phyloP scores from a whole-genome alignment of 768 basidiomycete genomes.

The Amanita molliuscula region DNA sequence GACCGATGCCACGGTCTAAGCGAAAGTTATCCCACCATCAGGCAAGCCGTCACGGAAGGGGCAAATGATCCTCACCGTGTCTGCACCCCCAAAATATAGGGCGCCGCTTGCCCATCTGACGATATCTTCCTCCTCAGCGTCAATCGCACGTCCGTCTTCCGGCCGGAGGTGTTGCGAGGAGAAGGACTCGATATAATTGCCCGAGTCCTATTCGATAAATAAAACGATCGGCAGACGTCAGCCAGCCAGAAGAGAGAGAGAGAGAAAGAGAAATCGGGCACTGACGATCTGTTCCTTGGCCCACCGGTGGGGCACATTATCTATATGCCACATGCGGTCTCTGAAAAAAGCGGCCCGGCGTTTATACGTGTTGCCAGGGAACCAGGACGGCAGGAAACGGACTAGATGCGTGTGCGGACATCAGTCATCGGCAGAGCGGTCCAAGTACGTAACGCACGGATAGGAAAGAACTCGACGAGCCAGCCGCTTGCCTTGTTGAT shows the following conservation, averaged over 20 bases:
- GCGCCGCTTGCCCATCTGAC: conserved; percentile 20
- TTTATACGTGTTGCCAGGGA: conserved; percentile 34
- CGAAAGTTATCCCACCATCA: background rate
- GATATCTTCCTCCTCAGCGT: conserved; percentile 16
- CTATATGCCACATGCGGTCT: conserved; percentile 12
- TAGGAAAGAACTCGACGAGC: conserved; percentile 29
- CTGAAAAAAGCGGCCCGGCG: conserved; percentile 13
- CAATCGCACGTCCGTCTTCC: conserved; percentile 14
- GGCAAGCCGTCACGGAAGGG: background rate
- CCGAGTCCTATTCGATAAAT: background rate
- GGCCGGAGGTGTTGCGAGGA: conserved; percentile 7
- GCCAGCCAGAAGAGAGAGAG: background rate
- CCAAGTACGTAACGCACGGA: conserved; percentile 16
- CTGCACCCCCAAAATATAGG: conserved; percentile 26
- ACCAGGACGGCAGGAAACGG: conserved; percentile 28
- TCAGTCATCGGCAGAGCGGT: background rate
- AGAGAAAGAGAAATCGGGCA: background rate
- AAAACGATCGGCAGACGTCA: background rate
- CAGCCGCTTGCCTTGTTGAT: conserved; percentile 23
- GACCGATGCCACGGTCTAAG: conserved; percentile 24
- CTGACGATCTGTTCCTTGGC: conserved; percentile 21
- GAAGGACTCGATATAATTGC: background rate
- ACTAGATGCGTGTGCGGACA: conserved; percentile 15
- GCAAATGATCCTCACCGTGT: conserved; percentile 19
- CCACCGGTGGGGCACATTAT: conserved; percentile 20